Evolutionary conservation across 2,329 filamentous ascomycete species (phyloP).

Genomic region (Ascochyta fabae): DNA sequence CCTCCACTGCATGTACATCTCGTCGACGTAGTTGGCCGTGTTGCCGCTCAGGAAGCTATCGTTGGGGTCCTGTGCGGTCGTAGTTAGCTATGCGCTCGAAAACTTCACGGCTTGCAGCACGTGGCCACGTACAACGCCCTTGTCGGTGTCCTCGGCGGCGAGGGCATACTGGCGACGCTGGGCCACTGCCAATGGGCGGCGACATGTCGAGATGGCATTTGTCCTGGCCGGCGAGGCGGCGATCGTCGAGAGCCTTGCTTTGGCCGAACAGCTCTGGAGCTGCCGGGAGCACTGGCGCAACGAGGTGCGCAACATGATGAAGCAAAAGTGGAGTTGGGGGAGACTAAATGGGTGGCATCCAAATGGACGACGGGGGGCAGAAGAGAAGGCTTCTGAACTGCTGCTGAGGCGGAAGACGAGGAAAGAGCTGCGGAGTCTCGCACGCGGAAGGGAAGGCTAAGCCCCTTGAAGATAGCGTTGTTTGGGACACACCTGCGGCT

Average conservation of each 20-base stretch:
- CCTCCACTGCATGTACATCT: constrained; percentile 99
- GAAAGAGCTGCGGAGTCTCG: constrained; percentile 15
- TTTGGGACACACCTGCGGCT: neutral
- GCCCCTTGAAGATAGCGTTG: constrained; percentile 12
- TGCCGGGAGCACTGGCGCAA: constrained; percentile 69
- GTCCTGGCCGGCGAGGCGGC: constrained; percentile 47
- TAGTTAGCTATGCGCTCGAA: constrained; percentile 30
- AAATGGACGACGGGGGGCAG: constrained; percentile 33
- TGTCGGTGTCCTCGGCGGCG: constrained; percentile 63
- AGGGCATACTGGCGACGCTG: constrained; percentile 65
- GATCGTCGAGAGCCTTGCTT: constrained; percentile 53
- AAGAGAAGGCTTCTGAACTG: constrained; percentile 25
- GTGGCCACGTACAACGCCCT: constrained; percentile 63
- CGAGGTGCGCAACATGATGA: constrained; percentile 75
- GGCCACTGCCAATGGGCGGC: constrained; percentile 54
- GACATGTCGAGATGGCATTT: constrained; percentile 54
- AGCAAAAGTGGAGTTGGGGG: constrained; percentile 26
- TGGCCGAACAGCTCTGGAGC: constrained; percentile 63
- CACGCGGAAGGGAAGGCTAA: constrained; percentile 17
- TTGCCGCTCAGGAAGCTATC: constrained; percentile 97
- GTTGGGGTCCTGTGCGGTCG: constrained; percentile 71
- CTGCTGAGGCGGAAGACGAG: constrained; percentile 15
- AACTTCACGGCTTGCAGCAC: constrained; percentile 5
- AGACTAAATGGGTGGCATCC: constrained; percentile 38
- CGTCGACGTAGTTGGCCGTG: constrained; percentile 98